Evolutionary conservation across 78 protist genomes (phyloP), one percentile per base, ranked within the genome.

Genomic region (Speleostelium caveatum): DNA sequence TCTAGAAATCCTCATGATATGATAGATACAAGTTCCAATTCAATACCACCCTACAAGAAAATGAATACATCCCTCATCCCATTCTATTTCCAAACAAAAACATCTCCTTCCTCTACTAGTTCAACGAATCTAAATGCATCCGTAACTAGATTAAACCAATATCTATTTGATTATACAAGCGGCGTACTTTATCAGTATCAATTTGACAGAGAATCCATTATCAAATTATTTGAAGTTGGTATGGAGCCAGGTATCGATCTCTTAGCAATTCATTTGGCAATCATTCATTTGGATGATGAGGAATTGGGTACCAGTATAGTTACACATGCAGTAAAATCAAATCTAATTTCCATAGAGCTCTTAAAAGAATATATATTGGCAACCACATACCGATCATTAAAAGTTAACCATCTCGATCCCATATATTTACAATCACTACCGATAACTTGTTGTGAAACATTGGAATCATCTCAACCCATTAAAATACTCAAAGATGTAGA

Each of bases 141-240:
- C 10, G 10, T 6, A 6, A 32, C 21, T 24, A 17, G 3, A 38
- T 2, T 67, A 49, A 60, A 73, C 22, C 66, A 73, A 69, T 69
- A 69, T 59, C 21, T 83, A 83, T 83, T 83, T 28, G 91, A 83
- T 24, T 83, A 83, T 60, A 32, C 61, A 24, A 22, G 69, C 56
- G 91, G 91, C 69, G 62, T 83, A n/a, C 35, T 83, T 10, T 83
- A 83, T 45, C 75, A 63, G 39, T 83, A 56, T 38, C 71, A 69
- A 56, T 83, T 83, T 49, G 73, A 58, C 14, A 53, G 91, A 56
- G 72, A 83, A 60, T 59, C 91, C 6, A 83, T 83, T 39, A 28
- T 10, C 21, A 71, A 45, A 17, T 16, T 83, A 38, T 83, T 83
- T 45, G 49, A 83, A 28, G 8, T 21, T 28, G 32, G 66, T 28